Conservation (phyloP, 140 eudicot genomes). For the Oenanthe javanica region DNA sequence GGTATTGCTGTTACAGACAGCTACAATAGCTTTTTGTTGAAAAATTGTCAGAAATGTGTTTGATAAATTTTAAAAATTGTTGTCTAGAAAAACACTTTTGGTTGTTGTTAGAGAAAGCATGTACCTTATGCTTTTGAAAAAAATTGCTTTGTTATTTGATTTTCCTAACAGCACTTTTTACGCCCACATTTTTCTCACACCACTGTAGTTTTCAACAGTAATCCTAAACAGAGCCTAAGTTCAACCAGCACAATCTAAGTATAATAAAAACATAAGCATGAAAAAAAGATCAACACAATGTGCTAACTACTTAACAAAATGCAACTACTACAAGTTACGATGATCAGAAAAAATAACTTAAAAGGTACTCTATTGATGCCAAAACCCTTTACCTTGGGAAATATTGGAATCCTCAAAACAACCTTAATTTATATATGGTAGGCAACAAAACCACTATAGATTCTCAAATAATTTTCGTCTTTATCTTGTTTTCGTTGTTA, state of each 20-base stretch:
- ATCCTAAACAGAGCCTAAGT: not conserved
- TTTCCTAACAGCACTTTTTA: no score
- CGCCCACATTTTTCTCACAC: no score
- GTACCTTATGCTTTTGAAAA: no score
- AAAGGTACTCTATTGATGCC: not conserved
- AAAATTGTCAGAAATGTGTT: no score
- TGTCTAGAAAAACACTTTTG: no score
- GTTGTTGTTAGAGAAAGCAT: no score
- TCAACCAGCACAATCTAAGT: not conserved
- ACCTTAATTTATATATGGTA: not conserved
- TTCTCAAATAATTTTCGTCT: not conserved
- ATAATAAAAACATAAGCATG: no score
- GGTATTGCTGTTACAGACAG: no score
- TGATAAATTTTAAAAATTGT: no score
- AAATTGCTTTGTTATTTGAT: no score
- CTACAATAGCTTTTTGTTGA: no score
- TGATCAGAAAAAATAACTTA: not conserved
- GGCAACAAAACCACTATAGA: not conserved
- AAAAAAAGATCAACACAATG: not conserved
- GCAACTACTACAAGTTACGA: not conserved
- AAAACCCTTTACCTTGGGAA: not conserved
- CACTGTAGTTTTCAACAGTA: no score
- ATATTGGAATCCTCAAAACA: not conserved
- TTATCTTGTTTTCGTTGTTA: not conserved
- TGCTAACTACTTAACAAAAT: not conserved